Conservation (phyloP, 768 basidiomycete species). For the Suillus cothurnatus region DNA sequence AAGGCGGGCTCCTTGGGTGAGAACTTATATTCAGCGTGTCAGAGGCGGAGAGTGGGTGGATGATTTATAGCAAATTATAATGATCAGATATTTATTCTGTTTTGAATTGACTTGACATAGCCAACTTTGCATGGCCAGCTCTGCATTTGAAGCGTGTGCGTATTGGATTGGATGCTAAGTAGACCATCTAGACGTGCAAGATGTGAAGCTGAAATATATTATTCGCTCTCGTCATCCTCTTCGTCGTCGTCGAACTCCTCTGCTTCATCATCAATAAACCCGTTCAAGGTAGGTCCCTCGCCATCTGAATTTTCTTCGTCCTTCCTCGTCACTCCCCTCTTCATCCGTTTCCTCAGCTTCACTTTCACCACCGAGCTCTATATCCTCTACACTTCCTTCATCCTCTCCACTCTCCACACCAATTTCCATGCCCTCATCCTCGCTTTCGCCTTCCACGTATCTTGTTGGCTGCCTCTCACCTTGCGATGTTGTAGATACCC, state of each 20-base stretch:
- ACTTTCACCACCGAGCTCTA: constrained; percentile 70
- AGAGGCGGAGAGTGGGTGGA: constrained; percentile 70
- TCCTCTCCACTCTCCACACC: constrained; percentile 67
- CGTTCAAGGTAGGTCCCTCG: constrained; percentile 44
- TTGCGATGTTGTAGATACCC: constrained; percentile 34
- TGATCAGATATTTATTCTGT: neutral
- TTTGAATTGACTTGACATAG: constrained; percentile 2
- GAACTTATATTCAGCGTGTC: constrained; percentile 65
- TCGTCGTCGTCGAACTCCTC: constrained; percentile 55
- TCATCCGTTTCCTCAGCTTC: constrained; percentile 52
- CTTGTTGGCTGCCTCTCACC: constrained; percentile 43
- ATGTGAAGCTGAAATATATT: constrained; percentile 1
- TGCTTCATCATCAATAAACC: constrained; percentile 65
- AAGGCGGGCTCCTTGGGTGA: constrained; percentile 62
- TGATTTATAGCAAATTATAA: constrained; percentile 47
- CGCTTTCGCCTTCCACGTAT: constrained; percentile 84
- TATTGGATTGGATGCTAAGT: neutral
- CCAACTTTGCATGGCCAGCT: constrained; percentile 1
- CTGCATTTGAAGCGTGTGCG: neutral
- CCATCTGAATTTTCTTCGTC: constrained; percentile 45
- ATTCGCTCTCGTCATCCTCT: constrained; percentile 56
- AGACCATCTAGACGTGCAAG: neutral
- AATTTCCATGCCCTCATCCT: constrained; percentile 55
- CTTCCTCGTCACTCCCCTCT: constrained; percentile 43
- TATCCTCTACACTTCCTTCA: constrained; percentile 76